phyloP scores from a whole-genome alignment of 805 yeast genomes.

The Wickerhamiella lipophila region DNA sequence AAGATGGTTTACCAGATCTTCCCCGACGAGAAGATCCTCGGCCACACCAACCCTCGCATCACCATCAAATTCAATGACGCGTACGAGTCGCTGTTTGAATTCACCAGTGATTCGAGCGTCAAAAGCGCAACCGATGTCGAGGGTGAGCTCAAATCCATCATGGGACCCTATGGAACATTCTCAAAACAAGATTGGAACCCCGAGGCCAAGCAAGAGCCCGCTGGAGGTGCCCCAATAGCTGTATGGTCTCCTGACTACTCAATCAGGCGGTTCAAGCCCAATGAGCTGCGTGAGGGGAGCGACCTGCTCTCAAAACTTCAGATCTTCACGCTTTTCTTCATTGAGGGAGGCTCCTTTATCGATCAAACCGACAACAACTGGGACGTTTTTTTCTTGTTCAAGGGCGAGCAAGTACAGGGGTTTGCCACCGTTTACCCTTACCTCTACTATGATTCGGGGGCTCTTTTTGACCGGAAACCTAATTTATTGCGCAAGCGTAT shows the following conservation, averaged over 20 bases:
- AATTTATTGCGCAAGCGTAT: conserved; percentile 50
- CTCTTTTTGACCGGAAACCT: conserved; percentile 31
- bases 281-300: conserved; percentile 10
- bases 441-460: conserved; percentile 55
- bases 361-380: conserved; percentile 65
- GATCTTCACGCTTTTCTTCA: conserved; percentile 66
- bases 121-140: conserved; percentile 49
- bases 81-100: conserved; percentile 57
- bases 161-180: conserved; percentile 52
- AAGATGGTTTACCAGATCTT: conserved; percentile 81
- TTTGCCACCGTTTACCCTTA: conserved; percentile 75
- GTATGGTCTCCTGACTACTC: conserved; percentile 32
- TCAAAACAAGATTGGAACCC: conserved; percentile 62
- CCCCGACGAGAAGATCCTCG: conserved; percentile 78
- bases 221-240: conserved; percentile 13
- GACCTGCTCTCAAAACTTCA: conserved; percentile 35
- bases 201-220: conserved; percentile 30
- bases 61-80: conserved; percentile 57
- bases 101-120: conserved; percentile 40
- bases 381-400: conserved; percentile 55
- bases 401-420: conserved; percentile 47
- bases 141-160: conserved; percentile 38
- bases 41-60: conserved; percentile 59
- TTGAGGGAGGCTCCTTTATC: conserved; percentile 88
- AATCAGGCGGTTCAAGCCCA: conserved; percentile 22